phyloP scores from a whole-genome alignment of 1,284 basidiomycete species.

The Trichosporon asahii region DNA sequence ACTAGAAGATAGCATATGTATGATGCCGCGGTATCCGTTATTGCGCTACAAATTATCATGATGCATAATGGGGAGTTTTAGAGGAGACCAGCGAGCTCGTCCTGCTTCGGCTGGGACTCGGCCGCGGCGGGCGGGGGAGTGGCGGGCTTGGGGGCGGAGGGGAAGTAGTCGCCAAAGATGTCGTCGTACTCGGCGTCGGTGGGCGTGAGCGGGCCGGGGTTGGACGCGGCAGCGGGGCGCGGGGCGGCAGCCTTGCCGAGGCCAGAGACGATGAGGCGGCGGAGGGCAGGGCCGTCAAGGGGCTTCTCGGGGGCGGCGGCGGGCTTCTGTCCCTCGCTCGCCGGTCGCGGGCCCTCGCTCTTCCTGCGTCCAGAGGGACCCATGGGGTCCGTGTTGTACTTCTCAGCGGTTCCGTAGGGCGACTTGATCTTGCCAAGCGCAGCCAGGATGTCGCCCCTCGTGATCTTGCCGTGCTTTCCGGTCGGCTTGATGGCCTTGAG shows the following conservation, averaged over 20 bases:
- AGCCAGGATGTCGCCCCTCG: slow-evolving; percentile 81
- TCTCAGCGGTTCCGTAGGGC: slow-evolving; percentile 71
- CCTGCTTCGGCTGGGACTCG: slow-evolving; percentile 28
- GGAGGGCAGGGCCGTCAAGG: slow-evolving; percentile 67
- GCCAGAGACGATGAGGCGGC: slow-evolving; percentile 67
- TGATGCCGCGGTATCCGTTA: not conserved
- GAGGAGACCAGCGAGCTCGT: slow-evolving; percentile 48
- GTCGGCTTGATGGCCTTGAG: slow-evolving; percentile 59
- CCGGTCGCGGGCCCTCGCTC: slow-evolving; percentile 13
- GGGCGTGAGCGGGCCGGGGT: slow-evolving; percentile 24
- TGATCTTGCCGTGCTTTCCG: slow-evolving; percentile 81
- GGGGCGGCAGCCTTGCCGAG: slow-evolving; percentile 61
- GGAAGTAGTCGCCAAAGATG: slow-evolving; percentile 45
- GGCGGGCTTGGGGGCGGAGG: slow-evolving; percentile 40
- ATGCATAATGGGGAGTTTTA: slow-evolving; percentile 23
- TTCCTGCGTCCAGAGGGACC: slow-evolving; percentile 35
- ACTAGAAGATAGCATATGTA: slow-evolving; percentile 2
- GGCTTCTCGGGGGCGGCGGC: slow-evolving; percentile 48
- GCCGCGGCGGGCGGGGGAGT: slow-evolving; percentile 29
- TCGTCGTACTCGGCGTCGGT: slow-evolving; percentile 47
- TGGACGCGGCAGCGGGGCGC: slow-evolving; percentile 32
- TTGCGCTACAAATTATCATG: slow-evolving; percentile 9
- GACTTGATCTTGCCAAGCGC: slow-evolving; percentile 64
- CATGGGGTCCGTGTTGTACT: slow-evolving; percentile 57
- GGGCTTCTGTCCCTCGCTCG: slow-evolving; percentile 2